Evolutionary conservation across 192 early-diverging fungal species (phyloP), one percentile per base, ranked within the genome.

Genomic region (Coemansia sp.): DNA sequence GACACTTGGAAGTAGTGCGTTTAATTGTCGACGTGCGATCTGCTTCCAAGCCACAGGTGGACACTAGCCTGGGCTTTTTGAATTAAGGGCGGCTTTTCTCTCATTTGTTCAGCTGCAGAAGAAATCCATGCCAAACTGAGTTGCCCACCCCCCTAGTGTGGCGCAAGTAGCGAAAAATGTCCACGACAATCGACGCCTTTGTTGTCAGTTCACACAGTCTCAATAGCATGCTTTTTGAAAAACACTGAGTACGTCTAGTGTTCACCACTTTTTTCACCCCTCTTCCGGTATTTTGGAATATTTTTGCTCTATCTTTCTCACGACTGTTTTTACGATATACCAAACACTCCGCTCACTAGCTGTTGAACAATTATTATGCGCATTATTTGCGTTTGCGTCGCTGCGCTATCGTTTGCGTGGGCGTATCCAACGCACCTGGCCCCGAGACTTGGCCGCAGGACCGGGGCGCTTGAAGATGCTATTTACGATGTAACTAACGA

Each of bases 401-500:
- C 63, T 1, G 62, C 67, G 23, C 60, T 78, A 42, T 60, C 63
- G 33, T 51, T 78, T 13, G 39, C 67, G 10, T 55, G 14, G 28
- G 76, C 76, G 9, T 61, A 66, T 34, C 76, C 76, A 16, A 18
- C 57, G 56, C 62, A 42, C 13, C 37, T 73, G 39, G 63, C 40
- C 26, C 60, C 64, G n/a, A 59, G 60, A 2, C 34, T 46, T 51
- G 63, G 57, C 20, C 65, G 65, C 34, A 66, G 57, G 42, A 43
- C 24, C 14, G 53, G 43, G 28, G 64, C 39, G 2, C 60, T 78
- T 3, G 70, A 78, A 21, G 58, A 50, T 16, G 60, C 59, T 13
- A 78, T 78, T 14, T 78, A 78, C 46, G 63, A 72, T 39, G 67
- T 63, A 43, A 38, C 68, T 5, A 28, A 59, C 1, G 68, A 76